Conservation (phyloP, 202 grass and related monocot species). For the Zizania palustris region DNA sequence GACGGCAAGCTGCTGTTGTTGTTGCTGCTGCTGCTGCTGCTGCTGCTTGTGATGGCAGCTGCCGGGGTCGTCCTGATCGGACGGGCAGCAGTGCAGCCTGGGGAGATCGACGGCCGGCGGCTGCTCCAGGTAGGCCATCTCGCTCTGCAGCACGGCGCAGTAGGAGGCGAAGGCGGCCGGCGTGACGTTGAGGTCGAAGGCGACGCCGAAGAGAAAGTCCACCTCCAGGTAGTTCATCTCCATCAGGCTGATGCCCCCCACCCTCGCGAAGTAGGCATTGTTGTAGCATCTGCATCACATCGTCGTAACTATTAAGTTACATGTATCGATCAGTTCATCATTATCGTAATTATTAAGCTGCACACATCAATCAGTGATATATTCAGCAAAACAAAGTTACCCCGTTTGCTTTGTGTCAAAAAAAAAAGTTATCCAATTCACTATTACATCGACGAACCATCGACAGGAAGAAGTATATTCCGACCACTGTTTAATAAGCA, state of each 20-base stretch:
- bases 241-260: constrained; percentile 89
- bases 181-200: constrained; percentile 95
- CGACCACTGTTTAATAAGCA: neutral
- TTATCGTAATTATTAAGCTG: no score
- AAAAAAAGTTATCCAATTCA: neutral
- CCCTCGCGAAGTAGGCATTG: constrained; percentile 93
- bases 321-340: neutral
- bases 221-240: constrained; percentile 99
- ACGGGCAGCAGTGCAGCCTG: constrained; percentile 48
- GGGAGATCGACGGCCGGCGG: constrained; percentile 42
- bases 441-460: no score
- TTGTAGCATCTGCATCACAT: constrained; percentile 73
- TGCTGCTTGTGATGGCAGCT: constrained; percentile 48
- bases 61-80: constrained; percentile 59
- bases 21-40: constrained; percentile 56
- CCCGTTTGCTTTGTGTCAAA: neutral
- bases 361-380: no score
- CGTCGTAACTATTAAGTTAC: neutral
- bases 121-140: constrained; percentile 71
- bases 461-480: neutral
- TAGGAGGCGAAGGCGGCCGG: constrained; percentile 75
- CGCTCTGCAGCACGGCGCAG: constrained; percentile 76
- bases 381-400: no score
- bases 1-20: constrained; percentile 70
- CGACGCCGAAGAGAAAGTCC: constrained; percentile 90